These are phyloP conservation scores for Penicillium hordei DNA, from an alignment of 2,329 filamentous ascomycete species.

Conservation along the genomic window DNA sequence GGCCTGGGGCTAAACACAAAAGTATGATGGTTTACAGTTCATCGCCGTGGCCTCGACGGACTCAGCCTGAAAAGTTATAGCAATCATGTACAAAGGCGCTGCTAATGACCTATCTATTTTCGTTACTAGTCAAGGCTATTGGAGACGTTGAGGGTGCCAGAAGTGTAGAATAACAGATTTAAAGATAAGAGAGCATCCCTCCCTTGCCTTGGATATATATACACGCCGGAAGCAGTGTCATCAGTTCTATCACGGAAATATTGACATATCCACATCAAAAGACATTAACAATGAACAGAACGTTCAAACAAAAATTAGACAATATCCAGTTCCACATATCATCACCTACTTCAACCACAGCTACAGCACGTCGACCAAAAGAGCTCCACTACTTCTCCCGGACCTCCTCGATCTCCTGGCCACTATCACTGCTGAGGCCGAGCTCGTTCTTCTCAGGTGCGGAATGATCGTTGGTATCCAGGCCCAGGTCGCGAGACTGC, in stretches of 20 bases:
- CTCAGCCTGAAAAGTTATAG: no score
- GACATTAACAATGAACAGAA: background rate
- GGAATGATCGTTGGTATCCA: constrained; percentile 10
- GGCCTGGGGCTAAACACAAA: no score
- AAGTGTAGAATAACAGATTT: background rate
- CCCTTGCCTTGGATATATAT: background rate
- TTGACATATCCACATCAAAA: background rate
- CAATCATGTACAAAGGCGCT: background rate
- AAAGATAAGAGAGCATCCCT: background rate
- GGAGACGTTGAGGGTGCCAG: background rate
- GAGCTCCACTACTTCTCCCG: constrained; percentile 2
- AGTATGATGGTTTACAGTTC: no score
- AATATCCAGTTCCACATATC: background rate
- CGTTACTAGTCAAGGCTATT: background rate
- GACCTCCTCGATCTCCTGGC: constrained; percentile 10
- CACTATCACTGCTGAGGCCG: constrained; percentile 21
- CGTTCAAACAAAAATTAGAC: background rate
- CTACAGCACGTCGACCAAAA: background rate
- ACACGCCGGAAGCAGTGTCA: background rate
- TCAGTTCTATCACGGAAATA: constrained; percentile 3
- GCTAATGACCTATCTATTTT: background rate
- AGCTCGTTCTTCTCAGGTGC: constrained; percentile 23
- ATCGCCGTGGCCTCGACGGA: no score
- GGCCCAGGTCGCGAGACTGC: constrained; percentile 27
- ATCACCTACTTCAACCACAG: background rate